Percentiles rank a stretch among this genome's conserved stretches.
Conservation (phyloP, 208 protist genomes). For the Crithidia mellificae region DNA sequence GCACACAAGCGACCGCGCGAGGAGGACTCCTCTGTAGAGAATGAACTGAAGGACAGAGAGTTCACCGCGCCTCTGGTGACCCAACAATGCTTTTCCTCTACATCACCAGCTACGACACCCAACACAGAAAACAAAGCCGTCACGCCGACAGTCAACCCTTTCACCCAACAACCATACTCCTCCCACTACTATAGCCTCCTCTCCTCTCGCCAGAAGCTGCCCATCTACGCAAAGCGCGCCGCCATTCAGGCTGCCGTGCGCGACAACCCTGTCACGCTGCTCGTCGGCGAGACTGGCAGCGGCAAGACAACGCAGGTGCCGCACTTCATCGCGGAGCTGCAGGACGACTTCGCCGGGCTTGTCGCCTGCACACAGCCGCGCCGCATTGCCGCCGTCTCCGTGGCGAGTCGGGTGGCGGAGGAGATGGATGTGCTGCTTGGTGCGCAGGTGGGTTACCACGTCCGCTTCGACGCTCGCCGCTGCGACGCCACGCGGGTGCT, state of each 20-base stretch:
- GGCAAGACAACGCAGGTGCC: conserved; percentile 97
- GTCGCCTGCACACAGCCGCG: conserved; percentile 98
- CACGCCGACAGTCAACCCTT: conserved; percentile 27
- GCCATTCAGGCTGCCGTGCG: conserved; percentile 73
- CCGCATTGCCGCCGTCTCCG: conserved; percentile 98
- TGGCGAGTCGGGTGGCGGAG: conserved; percentile 97
- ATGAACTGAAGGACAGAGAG: too few relatives aligned
- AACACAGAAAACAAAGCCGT: neutral
- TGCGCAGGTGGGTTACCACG: conserved; percentile 98
- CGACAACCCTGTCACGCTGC: conserved; percentile 80
- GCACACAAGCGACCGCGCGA: conserved; percentile 9
- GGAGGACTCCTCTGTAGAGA: too few relatives aligned
- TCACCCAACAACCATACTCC: conserved; percentile 56
- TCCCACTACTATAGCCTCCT: conserved; percentile 52
- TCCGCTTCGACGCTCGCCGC: conserved; percentile 98
- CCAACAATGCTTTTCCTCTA: neutral
- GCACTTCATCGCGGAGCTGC: conserved; percentile 87
- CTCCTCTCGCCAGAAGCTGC: conserved; percentile 47
- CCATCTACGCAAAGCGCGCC: conserved; percentile 57
- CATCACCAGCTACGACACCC: too few relatives aligned
- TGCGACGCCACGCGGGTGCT: conserved; percentile 95
- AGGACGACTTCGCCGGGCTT: conserved; percentile 23
- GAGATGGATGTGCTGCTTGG: conserved; percentile 98
- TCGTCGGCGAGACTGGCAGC: conserved; percentile 96
- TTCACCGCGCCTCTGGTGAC: neutral